Evolutionary conservation across 1,139 yeast genomes (phyloP), one percentile per base, ranked within the genome.

Genomic region (Zygosaccharomyces sapae): DNA sequence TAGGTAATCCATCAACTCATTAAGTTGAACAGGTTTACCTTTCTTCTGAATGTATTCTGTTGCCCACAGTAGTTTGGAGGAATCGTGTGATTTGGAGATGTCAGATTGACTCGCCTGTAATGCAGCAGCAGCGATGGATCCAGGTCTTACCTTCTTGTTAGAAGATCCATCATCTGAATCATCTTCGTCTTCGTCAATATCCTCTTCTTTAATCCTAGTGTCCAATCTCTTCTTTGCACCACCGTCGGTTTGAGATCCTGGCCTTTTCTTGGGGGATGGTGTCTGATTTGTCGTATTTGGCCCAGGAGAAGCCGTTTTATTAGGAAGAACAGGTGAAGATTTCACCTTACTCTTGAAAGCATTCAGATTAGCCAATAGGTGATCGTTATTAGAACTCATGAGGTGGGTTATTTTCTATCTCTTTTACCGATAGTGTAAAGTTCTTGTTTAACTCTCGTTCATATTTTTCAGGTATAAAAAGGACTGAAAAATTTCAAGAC

Each of bases 1-100:
- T 48, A 52, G 58, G 59, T 63, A 62, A 41, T 60, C 64, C 55
- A 55, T 55, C 34, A 63, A 47, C 47, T 62, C 67, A 24, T 72
- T 70, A 6, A 87, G 75, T 4, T 80, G 69, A 1, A 89, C 81
- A 0, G 96, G 88, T 25, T 75, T 69, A 55, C 85, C 95, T 51
- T 67, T 61, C 49, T 77, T 80, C 58, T 81, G 83, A 51, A 92
- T 82, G 63, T 81, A 86, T 62, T 90, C 97, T 16, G 92, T 94
- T 1, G 97, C 97, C 62, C 87, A 78, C 53, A 85, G 81, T 50
- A 88, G 71, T 65, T 86, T 88, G 0, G 96, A 87, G 8, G 90
- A 83, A 52, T 83, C 76, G 63, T 86, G 95, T 39, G 62, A 57
- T 47, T 58, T 57, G 2, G 63, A 58, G 8, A 85, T 75, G n/a